Evolutionary conservation across 108 stramenopile species (phyloP), one percentile per base, ranked within the genome.

Genomic region (Skeletonema marinoi): DNA sequence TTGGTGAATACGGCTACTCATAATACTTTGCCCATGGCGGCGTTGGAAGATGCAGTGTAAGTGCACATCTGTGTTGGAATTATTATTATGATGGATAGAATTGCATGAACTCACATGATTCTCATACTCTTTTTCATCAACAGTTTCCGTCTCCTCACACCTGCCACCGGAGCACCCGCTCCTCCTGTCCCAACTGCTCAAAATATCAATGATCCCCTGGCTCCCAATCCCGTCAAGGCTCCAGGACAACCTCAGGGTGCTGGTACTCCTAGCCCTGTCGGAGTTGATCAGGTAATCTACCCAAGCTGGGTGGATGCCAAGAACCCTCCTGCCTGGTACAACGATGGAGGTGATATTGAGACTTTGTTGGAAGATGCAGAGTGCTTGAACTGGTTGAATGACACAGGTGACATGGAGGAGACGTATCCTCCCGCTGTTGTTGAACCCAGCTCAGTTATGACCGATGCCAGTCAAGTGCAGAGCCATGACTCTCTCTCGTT

Each of bases 31-130:
- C 85, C 90, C 44, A 86, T 82, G 62, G 78, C 89, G 30, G 88
- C 86, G 9, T 76, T 95, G 72, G 94, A 95, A 75, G 94, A 95
- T 81, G 91, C 94, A 12, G 81, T 95, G 92, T 94, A 86, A 79
- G 93, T 92, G 13, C 0, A 33, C 2, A 38, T 29, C 30, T 25
- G 35, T 4, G 0, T 51, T 76, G 10, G 36, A 60, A 41, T 14
- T 25, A 32, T 31, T 48, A 10, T 46, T 14, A n/a, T n/a, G n/a
- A 65, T 19, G 30, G 21, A 38, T 13, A 2, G 54, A 11, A 48
- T 19, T 46, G 25, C 50, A 32, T 13, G 54, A 17, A 29, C 70
- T 66, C 65, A 32, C 6, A 25, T n/a, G 59, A 16, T 71, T 62
- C 19, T 32, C 17, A 6, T 61, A 4, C 9, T 32, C 10, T 9